Conservation (phyloP, 1,284 basidiomycete genomes). For the Ceratorhiza oryzae-sativae region DNA sequence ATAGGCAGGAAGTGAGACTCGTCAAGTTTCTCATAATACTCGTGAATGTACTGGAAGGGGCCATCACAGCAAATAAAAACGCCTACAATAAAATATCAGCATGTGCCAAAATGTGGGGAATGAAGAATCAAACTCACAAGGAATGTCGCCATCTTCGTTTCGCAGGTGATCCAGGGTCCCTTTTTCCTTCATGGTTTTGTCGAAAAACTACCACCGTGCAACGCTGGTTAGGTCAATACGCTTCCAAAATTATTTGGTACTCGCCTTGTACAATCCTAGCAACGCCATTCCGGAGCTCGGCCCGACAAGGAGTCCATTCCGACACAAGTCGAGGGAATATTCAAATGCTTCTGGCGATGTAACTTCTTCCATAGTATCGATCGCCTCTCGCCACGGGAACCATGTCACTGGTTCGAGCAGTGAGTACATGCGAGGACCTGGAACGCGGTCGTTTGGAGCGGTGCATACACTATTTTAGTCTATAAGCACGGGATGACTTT, state of each 20-base stretch:
- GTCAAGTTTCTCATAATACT: slow-evolving; percentile 28
- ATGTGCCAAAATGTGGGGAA: neutral
- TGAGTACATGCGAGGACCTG: slow-evolving; percentile 4
- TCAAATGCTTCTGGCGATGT: slow-evolving; percentile 18
- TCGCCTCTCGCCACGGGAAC: slow-evolving; percentile 24
- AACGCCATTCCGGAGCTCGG: slow-evolving; percentile 25
- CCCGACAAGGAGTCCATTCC: slow-evolving; percentile 13
- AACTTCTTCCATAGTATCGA: slow-evolving; percentile 17
- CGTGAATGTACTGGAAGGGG: slow-evolving; percentile 21
- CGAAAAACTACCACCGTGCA: neutral
- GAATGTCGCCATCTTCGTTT: slow-evolving; percentile 20
- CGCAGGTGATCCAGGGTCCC: slow-evolving; percentile 12
- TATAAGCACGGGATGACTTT: neutral
- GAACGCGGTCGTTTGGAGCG: slow-evolving; percentile 20
- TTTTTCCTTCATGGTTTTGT: slow-evolving; percentile 7
- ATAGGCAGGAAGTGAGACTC: slow-evolving; percentile 14
- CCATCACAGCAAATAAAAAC: slow-evolving; percentile 25
- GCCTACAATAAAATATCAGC: neutral
- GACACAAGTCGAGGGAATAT: slow-evolving; percentile 11
- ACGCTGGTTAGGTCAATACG: neutral
- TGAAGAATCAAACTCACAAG: neutral
- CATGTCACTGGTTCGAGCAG: slow-evolving; percentile 18
- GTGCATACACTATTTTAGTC: neutral
- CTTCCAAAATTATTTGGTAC: neutral
- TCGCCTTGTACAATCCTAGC: slow-evolving; percentile 12